Evolutionary conservation across 169 alveolate genomes (phyloP).

Genomic region (Eimeria brunetti): DNA sequence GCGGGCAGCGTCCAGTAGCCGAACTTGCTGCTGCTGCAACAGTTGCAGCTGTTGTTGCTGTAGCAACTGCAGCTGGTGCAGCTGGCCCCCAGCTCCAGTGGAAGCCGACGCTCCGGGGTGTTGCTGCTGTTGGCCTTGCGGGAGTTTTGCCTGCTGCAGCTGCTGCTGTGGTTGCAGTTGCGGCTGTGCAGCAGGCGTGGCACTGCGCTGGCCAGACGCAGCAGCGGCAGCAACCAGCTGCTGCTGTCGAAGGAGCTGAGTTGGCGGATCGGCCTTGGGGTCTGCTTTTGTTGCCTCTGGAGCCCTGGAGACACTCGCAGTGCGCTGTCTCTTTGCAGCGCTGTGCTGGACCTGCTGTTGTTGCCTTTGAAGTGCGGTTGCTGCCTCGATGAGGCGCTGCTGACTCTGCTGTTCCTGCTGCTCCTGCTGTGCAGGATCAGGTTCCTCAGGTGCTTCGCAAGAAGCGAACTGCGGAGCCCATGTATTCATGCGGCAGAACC

Average conservation of each 20-base stretch:
- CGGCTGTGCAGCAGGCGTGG: slow-evolving; percentile 44
- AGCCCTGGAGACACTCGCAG: slow-evolving; percentile 21
- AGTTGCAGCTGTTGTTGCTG: slow-evolving; percentile 74
- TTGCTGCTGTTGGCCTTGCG: slow-evolving; percentile 60
- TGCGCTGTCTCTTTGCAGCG: slow-evolving; percentile 77
- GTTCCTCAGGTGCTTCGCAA: slow-evolving; percentile 78
- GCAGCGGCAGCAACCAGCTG: slow-evolving; percentile 72
- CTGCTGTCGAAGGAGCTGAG: slow-evolving; percentile 65
- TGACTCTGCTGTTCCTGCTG: slow-evolving; percentile 4
- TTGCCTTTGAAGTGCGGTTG: slow-evolving; percentile 57
- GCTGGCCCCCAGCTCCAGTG: slow-evolving; percentile 41
- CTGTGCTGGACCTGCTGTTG: slow-evolving; percentile 60
- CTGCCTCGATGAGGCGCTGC: slow-evolving; percentile 46
- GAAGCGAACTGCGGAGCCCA: slow-evolving; percentile 80
- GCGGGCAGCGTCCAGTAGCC: slow-evolving; percentile 74
- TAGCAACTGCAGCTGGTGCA: slow-evolving; percentile 53
- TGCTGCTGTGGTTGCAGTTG: slow-evolving; percentile 54
- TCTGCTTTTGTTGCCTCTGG: slow-evolving; percentile 30
- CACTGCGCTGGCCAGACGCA: slow-evolving; percentile 62
- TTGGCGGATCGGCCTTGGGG: slow-evolving; percentile 54
- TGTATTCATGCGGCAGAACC: slow-evolving; percentile 78
- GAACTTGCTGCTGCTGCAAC: slow-evolving; percentile 63
- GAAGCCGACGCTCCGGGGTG: slow-evolving; percentile 39
- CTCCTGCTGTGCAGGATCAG: slow-evolving; percentile 77
- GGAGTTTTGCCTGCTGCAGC: slow-evolving; percentile 22